Conservation (phyloP, 495 filamentous ascomycete genomes). For the Xylaria castorea region DNA sequence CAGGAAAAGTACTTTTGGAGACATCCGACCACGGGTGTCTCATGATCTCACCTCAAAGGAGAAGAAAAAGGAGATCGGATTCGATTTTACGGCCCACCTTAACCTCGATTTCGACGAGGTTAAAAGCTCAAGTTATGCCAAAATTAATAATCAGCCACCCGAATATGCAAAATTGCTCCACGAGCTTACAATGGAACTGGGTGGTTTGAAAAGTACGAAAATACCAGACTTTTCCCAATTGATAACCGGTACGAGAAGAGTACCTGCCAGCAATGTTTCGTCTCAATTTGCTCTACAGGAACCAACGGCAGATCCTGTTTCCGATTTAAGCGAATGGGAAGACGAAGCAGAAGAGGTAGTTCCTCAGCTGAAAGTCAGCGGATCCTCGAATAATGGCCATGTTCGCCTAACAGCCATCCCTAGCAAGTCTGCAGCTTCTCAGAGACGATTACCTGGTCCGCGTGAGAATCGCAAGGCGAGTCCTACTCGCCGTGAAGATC, state of each 20-base stretch:
- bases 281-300: slow-evolving; percentile 26
- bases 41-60: slow-evolving; percentile 28
- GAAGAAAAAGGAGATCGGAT: slow-evolving; percentile 42
- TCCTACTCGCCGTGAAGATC: background rate
- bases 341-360: slow-evolving; percentile 40
- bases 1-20: slow-evolving; percentile 55
- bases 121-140: slow-evolving; percentile 3
- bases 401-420: slow-evolving; percentile 20
- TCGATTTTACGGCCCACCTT: slow-evolving; percentile 59
- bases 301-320: slow-evolving; percentile 45
- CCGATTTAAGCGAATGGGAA: slow-evolving; percentile 55
- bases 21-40: slow-evolving; percentile 31
- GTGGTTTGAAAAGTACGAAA: slow-evolving; percentile 36
- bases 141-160: slow-evolving; percentile 29
- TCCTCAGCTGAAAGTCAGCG: slow-evolving; percentile 28
- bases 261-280: slow-evolving; percentile 3
- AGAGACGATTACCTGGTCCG: slow-evolving; percentile 14
- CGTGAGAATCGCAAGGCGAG: slow-evolving; percentile 15
- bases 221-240: slow-evolving; percentile 35
- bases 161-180: slow-evolving; percentile 55
- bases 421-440: background rate
- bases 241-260: slow-evolving; percentile 22
- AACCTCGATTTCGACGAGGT: slow-evolving; percentile 38
- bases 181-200: slow-evolving; percentile 50
- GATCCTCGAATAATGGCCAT: background rate